Evolutionary conservation across 169 alveolate genomes (phyloP).

Genomic region (Eimeria acervulina): DNA sequence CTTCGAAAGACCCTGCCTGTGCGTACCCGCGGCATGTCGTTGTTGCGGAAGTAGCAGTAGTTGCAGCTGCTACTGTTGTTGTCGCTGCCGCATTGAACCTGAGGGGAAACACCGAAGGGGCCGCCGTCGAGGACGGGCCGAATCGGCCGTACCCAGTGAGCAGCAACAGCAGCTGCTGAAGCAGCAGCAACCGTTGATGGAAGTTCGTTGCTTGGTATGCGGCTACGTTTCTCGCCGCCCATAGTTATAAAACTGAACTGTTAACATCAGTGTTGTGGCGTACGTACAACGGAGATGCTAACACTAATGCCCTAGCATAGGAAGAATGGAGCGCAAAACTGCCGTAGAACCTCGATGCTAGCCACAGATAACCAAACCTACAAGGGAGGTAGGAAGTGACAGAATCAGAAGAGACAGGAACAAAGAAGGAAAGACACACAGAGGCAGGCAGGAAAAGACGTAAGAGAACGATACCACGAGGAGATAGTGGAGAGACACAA

Average conservation of each 20-base stretch:
- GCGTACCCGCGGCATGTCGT: background rate
- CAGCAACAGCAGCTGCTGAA: constrained; percentile 42
- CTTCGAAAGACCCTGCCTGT: background rate
- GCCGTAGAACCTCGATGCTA: background rate
- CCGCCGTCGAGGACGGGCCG: constrained; percentile 32
- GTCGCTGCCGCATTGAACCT: constrained; percentile 4
- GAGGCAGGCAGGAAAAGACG: background rate
- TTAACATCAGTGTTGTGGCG: background rate
- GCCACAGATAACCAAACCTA: no score
- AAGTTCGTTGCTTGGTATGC: constrained; percentile 49
- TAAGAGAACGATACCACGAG: background rate
- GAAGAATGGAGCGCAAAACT: background rate
- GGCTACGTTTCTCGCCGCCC: constrained; percentile 66
- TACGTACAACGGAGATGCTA: background rate
- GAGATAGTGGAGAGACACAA: background rate
- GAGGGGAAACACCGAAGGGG: constrained; percentile 4
- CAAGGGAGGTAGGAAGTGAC: no score
- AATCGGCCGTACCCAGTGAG: background rate
- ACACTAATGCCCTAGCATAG: background rate
- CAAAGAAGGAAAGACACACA: background rate
- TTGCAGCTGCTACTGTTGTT: background rate
- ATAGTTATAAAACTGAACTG: background rate
- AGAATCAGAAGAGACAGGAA: no score
- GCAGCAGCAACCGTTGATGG: constrained; percentile 57
- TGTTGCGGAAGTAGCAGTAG: background rate